These are phyloP conservation scores for Colletotrichum orchidophilum DNA, from an alignment of 2,329 filamentous ascomycete genomes.

Conservation along the genomic window DNA sequence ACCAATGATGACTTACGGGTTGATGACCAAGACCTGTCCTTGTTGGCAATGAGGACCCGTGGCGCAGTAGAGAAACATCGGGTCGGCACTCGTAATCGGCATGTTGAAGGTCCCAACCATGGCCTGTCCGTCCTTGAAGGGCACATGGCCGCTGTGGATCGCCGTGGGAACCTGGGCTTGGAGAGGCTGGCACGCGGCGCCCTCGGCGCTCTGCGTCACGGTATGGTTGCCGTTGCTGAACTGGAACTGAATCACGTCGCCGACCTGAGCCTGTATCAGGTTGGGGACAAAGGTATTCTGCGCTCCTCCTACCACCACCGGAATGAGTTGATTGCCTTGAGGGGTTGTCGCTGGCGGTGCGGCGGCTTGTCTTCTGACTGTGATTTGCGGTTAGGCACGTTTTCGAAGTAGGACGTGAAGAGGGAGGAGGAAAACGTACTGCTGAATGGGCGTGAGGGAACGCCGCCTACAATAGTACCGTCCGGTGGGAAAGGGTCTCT, in stretches of 20 bases:
- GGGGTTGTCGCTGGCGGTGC: conserved; percentile 18
- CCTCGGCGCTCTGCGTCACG: conserved; percentile 49
- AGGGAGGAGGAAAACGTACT: neutral
- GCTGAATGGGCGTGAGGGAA: conserved; percentile 19
- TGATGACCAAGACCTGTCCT: conserved; percentile 62
- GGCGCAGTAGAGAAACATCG: conserved; percentile 62
- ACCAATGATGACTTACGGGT: conserved; percentile 47
- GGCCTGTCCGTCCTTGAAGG: conserved; percentile 46
- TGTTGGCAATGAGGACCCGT: conserved; percentile 57
- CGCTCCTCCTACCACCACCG: conserved; percentile 48
- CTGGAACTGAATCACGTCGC: conserved; percentile 53
- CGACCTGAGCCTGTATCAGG: conserved; percentile 43
- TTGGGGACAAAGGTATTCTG: conserved; percentile 51
- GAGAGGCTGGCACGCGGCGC: conserved; percentile 49
- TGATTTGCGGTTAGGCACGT: neutral
- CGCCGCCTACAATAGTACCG: conserved; percentile 23
- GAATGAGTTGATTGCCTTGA: conserved; percentile 35
- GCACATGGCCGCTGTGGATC: conserved; percentile 53
- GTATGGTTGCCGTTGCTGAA: conserved; percentile 55
- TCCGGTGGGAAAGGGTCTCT: conserved; percentile 24
- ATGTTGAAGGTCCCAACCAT: conserved; percentile 58
- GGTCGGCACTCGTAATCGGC: conserved; percentile 51
- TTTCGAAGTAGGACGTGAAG: too few relatives aligned
- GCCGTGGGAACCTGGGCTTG: conserved; percentile 43
- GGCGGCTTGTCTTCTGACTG: conserved; percentile 28